Conservation (phyloP, 2,329 filamentous ascomycete species). For the Parastagonospora avenae region DNA sequence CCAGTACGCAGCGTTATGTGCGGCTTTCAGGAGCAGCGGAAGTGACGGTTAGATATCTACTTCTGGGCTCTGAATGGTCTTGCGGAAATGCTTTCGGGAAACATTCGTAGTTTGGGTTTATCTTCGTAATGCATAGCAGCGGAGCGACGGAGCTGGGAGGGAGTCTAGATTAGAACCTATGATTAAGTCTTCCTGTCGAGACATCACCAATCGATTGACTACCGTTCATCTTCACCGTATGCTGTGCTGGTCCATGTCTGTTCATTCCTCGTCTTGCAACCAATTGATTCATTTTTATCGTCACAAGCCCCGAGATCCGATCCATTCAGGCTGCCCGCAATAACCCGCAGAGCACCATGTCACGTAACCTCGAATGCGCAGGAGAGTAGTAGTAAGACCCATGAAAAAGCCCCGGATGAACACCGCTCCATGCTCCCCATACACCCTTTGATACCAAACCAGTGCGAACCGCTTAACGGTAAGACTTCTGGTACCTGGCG, state of each 20-base stretch:
- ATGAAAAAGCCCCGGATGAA: conserved; percentile 47
- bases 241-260: neutral
- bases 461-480: conserved; percentile 73
- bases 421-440: conserved; percentile 43
- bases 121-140: conserved; percentile 19
- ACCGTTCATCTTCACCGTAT: neutral
- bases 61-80: neutral
- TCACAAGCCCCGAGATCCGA: conserved; percentile 41
- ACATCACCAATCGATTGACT: neutral
- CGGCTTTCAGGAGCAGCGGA: conserved; percentile 91
- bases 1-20: conserved; percentile 92
- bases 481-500: conserved; percentile 98
- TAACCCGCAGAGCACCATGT: conserved; percentile 30
- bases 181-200: neutral
- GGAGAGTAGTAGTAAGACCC: conserved; percentile 28
- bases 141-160: conserved; percentile 12
- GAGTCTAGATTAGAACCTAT: neutral
- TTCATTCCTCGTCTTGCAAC: conserved; percentile 37
- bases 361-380: conserved; percentile 27
- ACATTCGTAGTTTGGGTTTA: neutral
- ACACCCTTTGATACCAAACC: conserved; percentile 13
- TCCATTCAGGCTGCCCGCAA: conserved; percentile 30
- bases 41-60: conserved; percentile 70
- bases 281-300: conserved; percentile 49
- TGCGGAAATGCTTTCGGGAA: neutral